A percentile compares a stretch with the other conserved stretches of the same genome.
These are phyloP conservation scores for Trametes cubensis DNA, from an alignment of 768 basidiomycete species.

Conservation along the genomic window DNA sequence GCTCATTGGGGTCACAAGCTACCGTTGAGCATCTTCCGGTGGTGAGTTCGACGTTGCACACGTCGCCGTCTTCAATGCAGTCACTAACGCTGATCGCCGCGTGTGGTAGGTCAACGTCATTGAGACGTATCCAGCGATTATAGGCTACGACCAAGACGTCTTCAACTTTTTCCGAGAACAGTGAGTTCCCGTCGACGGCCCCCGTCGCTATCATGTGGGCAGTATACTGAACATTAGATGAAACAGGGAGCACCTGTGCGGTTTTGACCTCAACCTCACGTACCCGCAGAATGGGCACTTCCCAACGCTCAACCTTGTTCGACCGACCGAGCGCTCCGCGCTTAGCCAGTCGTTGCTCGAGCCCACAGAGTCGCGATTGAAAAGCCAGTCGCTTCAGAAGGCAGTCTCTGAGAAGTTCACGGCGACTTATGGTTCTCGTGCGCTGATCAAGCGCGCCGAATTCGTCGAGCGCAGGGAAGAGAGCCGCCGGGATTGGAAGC, in stretches of 20 bases:
- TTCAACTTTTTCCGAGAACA: constrained; percentile 70
- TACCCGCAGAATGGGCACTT: constrained; percentile 65
- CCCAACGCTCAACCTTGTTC: constrained; percentile 37
- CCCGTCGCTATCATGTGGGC: background rate
- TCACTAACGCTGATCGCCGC: constrained; percentile 31
- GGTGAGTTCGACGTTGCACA: constrained; percentile 37
- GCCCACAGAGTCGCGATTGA: constrained; percentile 15
- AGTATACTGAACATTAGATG: constrained; percentile 32
- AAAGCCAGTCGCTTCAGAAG: constrained; percentile 14
- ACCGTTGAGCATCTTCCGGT: constrained; percentile 26
- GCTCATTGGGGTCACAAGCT: constrained; percentile 45
- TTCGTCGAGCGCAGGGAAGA: constrained; percentile 26
- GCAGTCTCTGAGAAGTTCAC: constrained; percentile 18
- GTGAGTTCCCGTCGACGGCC: constrained; percentile 41
- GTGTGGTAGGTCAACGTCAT: constrained; percentile 52
- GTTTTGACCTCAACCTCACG: constrained; percentile 63
- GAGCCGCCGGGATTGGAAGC: constrained; percentile 44
- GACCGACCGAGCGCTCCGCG: constrained; percentile 8
- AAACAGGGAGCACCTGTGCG: constrained; percentile 60
- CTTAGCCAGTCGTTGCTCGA: constrained; percentile 6
- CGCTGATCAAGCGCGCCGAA: constrained; percentile 1
- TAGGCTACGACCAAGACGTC: constrained; percentile 67
- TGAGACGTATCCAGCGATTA: constrained; percentile 74
- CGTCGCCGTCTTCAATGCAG: constrained; percentile 49
- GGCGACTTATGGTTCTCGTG: background rate